Percentiles rank a stretch among this genome's conserved stretches.
phyloP scores from a whole-genome alignment of 768 basidiomycete genomes.

The Calocera viscosa region DNA sequence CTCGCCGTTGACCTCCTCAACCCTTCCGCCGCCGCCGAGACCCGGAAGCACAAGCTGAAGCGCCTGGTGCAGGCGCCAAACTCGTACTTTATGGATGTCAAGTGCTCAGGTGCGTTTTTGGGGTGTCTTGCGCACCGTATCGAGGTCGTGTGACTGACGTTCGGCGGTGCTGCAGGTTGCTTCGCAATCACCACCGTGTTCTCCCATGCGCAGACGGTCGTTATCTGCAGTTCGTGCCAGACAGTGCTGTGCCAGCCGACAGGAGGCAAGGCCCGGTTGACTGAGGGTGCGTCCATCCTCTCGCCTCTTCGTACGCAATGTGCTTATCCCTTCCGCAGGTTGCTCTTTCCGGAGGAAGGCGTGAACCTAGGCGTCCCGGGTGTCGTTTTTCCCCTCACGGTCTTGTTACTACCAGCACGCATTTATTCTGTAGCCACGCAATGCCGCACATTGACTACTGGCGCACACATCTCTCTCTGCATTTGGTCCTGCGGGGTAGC shows the following conservation, averaged over 20 bases:
- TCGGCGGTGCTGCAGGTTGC: conserved; percentile 47
- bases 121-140: conserved; percentile 11
- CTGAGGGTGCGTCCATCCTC: conserved; percentile 64
- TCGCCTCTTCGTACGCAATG: not conserved
- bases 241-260: conserved; percentile 95
- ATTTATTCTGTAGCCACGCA: not conserved
- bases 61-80: conserved; percentile 96
- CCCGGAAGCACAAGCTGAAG: conserved; percentile 95
- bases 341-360: conserved; percentile 95
- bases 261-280: conserved; percentile 93
- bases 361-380: conserved; percentile 21
- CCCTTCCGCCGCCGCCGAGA: conserved; percentile 78
- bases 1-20: conserved; percentile 97
- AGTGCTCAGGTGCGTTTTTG: conserved; percentile 74
- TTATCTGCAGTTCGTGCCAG: conserved; percentile 83
- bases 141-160: conserved; percentile 11
- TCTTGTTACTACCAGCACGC: not conserved
- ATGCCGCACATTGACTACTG: not conserved
- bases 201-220: conserved; percentile 98
- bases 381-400: not conserved
- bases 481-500: not conserved
- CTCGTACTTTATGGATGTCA: conserved; percentile 99
- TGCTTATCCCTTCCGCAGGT: conserved; percentile 36
- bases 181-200: conserved; percentile 94
- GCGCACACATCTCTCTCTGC: not conserved